phyloP scores from a whole-genome alignment of 306 rosid genomes.

The Sechiopsis laciniata region DNA sequence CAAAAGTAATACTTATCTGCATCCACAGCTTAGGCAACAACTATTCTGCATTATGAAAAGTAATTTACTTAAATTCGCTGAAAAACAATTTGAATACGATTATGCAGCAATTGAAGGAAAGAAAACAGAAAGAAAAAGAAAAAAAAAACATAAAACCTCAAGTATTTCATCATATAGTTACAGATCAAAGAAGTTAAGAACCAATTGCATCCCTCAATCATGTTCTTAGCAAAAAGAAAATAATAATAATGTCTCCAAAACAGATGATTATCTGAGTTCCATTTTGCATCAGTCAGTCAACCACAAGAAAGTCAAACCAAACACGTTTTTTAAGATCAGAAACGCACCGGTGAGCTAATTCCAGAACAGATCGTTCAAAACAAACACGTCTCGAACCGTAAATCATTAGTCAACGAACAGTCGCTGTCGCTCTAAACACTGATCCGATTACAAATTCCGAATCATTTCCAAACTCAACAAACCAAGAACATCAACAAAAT shows the following conservation, averaged over 20 bases:
- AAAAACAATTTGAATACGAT: not conserved
- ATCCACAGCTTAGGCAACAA: slow-evolving; percentile 23
- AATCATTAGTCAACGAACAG: slow-evolving; percentile 20
- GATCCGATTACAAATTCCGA: no score
- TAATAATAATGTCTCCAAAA: not conserved
- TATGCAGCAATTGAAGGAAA: slow-evolving; percentile 19
- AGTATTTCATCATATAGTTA: slow-evolving; percentile 12
- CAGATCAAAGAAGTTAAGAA: slow-evolving; percentile 11
- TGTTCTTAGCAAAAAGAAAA: not conserved
- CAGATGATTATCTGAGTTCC: not conserved
- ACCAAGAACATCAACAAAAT: not conserved
- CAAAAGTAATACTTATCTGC: slow-evolving; percentile 22
- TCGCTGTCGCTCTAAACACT: slow-evolving; percentile 3
- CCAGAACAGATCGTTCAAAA: slow-evolving; percentile 15
- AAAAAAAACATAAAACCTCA: slow-evolving; percentile 16
- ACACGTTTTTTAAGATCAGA: not conserved
- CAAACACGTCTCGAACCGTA: not conserved
- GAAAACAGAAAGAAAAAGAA: not conserved
- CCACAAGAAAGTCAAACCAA: slow-evolving; percentile 21
- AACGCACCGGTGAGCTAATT: slow-evolving; percentile 11
- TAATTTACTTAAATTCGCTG: not conserved
- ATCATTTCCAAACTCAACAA: no score
- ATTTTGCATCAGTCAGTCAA: slow-evolving; percentile 8
- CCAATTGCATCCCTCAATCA: slow-evolving; percentile 14
- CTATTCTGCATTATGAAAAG: slow-evolving; percentile 22